Conservation (phyloP, 805 yeast species). For the Peterozyma toletana region DNA sequence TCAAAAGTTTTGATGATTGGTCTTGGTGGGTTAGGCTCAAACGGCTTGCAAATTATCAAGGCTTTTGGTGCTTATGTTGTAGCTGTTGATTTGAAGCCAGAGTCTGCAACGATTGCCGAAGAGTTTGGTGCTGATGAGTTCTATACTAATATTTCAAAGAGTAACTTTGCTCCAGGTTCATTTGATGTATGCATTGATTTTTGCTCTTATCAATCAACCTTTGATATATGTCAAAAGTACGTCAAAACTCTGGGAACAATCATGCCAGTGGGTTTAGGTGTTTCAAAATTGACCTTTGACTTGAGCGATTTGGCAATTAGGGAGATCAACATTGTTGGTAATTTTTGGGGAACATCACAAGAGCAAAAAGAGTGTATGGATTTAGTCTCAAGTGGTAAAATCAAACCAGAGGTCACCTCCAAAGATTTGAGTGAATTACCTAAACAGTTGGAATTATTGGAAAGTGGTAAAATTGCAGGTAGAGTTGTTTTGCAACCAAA, state of each 20-base stretch:
- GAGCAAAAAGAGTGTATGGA: too few relatives aligned
- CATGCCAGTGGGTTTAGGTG: slow-evolving; percentile 27
- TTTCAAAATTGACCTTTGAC: too few relatives aligned
- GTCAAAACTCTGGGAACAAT: slow-evolving; percentile 29
- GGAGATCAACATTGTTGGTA: too few relatives aligned
- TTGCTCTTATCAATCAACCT: slow-evolving; percentile 15
- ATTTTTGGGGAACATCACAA: too few relatives aligned
- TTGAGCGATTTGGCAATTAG: too few relatives aligned
- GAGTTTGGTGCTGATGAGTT: slow-evolving; percentile 35
- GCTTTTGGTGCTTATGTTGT: slow-evolving; percentile 13
- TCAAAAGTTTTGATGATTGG: slow-evolving; percentile 21
- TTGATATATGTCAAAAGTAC: slow-evolving; percentile 20
- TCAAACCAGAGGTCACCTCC: too few relatives aligned
- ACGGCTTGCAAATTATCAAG: slow-evolving; percentile 22
- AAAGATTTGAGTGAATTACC: too few relatives aligned
- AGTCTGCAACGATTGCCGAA: slow-evolving; percentile 19
- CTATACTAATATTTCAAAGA: slow-evolving; percentile 20
- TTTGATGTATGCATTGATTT: slow-evolving; percentile 28
- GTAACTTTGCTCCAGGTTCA: slow-evolving; percentile 21
- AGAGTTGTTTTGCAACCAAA: too few relatives aligned
- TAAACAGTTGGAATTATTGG: too few relatives aligned
- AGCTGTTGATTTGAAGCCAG: slow-evolving; percentile 19
- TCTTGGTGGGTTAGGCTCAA: slow-evolving; percentile 25
- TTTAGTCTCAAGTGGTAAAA: too few relatives aligned
- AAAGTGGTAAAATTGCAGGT: too few relatives aligned